Evolutionary conservation across 2,329 filamentous ascomycete genomes (phyloP).

Genomic region (Phialemoniopsis sp.): DNA sequence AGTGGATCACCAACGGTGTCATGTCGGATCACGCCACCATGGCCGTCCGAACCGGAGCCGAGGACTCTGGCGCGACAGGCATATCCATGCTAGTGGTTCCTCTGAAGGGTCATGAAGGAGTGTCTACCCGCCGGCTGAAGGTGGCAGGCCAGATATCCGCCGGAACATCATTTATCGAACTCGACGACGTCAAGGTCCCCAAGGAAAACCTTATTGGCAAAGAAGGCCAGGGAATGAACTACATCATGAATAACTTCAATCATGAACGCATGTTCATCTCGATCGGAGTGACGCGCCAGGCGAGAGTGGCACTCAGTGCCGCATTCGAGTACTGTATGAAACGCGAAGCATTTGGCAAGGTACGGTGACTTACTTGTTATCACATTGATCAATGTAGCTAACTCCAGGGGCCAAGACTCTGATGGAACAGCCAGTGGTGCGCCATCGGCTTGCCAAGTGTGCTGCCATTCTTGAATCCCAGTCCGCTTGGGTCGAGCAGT

Average conservation of each 20-base stretch:
- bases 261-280: conserved; percentile 68
- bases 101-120: conserved; percentile 61
- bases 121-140: conserved; percentile 64
- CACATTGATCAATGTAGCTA: too few relatives aligned
- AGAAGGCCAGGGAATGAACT: conserved; percentile 69
- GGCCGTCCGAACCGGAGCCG: conserved; percentile 65
- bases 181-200: conserved; percentile 71
- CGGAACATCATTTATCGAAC: conserved; percentile 72
- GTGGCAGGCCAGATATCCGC: conserved; percentile 61
- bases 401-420: conserved; percentile 31
- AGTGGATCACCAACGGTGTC: conserved; percentile 75
- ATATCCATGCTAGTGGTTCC: conserved; percentile 67
- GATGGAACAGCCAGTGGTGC: conserved; percentile 71
- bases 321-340: conserved; percentile 32
- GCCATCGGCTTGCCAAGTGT: conserved; percentile 67
- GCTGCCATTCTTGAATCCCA: conserved; percentile 65
- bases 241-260: conserved; percentile 78
- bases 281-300: conserved; percentile 58
- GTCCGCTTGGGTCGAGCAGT: conserved; percentile 70
- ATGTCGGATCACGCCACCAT: conserved; percentile 66
- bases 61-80: conserved; percentile 55
- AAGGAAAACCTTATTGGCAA: conserved; percentile 65
- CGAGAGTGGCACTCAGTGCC: conserved; percentile 32
- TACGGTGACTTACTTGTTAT: too few relatives aligned
- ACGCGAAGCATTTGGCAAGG: conserved; percentile 30